Evolutionary conservation across 2,329 filamentous ascomycete genomes (phyloP).

Genomic region (Curvularia eragrostidis): DNA sequence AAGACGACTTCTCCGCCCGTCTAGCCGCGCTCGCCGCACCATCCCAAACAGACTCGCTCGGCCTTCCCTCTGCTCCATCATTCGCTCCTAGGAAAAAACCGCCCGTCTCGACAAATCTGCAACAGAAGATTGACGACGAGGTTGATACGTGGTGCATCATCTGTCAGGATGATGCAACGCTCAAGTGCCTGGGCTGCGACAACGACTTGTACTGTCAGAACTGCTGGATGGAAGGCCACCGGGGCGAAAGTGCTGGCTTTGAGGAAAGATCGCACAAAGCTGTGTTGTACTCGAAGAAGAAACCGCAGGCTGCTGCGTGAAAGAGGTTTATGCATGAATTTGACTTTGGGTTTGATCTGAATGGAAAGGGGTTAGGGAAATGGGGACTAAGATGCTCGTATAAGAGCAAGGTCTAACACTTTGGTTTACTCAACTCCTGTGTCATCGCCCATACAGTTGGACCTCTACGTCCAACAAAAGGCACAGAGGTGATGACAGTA

Average conservation of each 20-base stretch:
- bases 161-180: constrained; percentile 77
- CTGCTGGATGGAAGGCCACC: constrained; percentile 84
- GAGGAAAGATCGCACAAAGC: constrained; percentile 75
- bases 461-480: background rate
- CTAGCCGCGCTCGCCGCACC: constrained; percentile 54
- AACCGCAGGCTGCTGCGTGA: constrained; percentile 27
- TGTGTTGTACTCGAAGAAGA: constrained; percentile 59
- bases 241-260: constrained; percentile 70
- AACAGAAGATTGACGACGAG: constrained; percentile 70
- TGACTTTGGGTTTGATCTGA: no score
- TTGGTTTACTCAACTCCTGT: background rate
- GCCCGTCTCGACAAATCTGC: constrained; percentile 42
- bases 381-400: background rate
- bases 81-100: constrained; percentile 51
- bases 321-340: background rate
- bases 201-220: constrained; percentile 74
- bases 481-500: no score
- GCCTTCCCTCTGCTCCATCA: constrained; percentile 57
- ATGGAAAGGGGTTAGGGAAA: background rate
- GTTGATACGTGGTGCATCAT: constrained; percentile 81
- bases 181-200: constrained; percentile 75
- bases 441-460: background rate
- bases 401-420: background rate
- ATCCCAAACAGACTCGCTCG: constrained; percentile 35
- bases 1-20: constrained; percentile 55